phyloP scores from a whole-genome alignment of 345 rosid species.

The Boechera divaricarpa region DNA sequence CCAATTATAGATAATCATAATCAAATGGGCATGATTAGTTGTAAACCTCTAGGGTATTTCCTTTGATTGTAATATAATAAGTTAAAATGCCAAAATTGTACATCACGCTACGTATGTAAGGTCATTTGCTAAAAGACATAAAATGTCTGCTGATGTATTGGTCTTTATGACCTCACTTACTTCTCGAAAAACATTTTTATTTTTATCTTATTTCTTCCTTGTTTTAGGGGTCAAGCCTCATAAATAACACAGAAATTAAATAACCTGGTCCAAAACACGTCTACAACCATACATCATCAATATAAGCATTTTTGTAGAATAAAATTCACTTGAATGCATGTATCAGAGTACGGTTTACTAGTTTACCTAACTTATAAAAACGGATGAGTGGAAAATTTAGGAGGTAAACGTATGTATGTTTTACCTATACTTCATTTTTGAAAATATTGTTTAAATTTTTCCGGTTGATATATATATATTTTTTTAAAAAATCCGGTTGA shows the following conservation, averaged over 20 bases:
- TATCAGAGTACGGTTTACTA: slow-evolving; percentile 1
- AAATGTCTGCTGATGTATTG: slow-evolving; percentile 48
- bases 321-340: not conserved
- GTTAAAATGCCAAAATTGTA: slow-evolving; percentile 43
- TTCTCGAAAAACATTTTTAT: slow-evolving; percentile 2
- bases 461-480: not conserved
- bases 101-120: slow-evolving; percentile 44
- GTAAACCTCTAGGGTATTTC: slow-evolving; percentile 40
- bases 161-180: slow-evolving; percentile 45
- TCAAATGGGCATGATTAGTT: slow-evolving; percentile 38
- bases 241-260: slow-evolving; percentile 11
- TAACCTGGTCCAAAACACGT: slow-evolving; percentile 34
- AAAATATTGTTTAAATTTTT: not conserved
- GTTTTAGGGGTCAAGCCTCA: slow-evolving; percentile 40
- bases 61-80: slow-evolving; percentile 20
- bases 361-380: not conserved
- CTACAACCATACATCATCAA: slow-evolving; percentile 5
- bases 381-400: not conserved
- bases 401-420: not conserved
- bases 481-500: too few species aligned
- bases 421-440: not conserved
- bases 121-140: slow-evolving; percentile 43
- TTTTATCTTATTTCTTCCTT: slow-evolving; percentile 31
- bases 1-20: slow-evolving; percentile 20
- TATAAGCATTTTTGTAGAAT: not conserved